Evolutionary conservation across 495 filamentous ascomycete species (phyloP).

Genomic region (Delitschia confertaspora): DNA sequence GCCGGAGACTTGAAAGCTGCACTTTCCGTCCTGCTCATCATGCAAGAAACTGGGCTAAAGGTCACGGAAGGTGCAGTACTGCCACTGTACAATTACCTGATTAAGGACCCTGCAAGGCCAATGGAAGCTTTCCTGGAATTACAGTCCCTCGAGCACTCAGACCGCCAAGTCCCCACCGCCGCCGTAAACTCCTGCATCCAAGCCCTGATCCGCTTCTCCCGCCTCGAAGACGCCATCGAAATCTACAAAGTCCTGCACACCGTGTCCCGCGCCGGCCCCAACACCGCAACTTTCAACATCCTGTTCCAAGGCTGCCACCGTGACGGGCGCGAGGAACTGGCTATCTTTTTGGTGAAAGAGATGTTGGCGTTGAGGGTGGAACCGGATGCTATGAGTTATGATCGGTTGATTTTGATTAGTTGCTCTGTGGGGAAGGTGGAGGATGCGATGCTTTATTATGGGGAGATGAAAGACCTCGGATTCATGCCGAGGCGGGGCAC

Average conservation of each 20-base stretch:
- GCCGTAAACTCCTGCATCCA: conserved; percentile 59
- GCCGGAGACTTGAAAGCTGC: conserved; percentile 38
- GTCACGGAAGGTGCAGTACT: conserved; percentile 48
- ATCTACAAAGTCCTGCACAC: conserved; percentile 63
- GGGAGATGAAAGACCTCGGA: conserved; percentile 41
- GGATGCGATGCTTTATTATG: conserved; percentile 49
- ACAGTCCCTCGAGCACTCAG: conserved; percentile 40
- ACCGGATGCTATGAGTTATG: conserved; percentile 55
- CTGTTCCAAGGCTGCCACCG: conserved; percentile 54
- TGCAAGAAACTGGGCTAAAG: conserved; percentile 50
- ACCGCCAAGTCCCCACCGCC: conserved; percentile 42
- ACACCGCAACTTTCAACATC: conserved; percentile 56
- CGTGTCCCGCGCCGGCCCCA: conserved; percentile 49
- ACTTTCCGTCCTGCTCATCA: conserved; percentile 52
- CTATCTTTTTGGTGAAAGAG: conserved; percentile 64
- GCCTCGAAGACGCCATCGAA: conserved; percentile 50
- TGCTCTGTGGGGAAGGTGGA: conserved; percentile 45
- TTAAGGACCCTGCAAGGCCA: conserved; percentile 27
- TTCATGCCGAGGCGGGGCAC: conserved; percentile 36
- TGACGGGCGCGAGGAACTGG: conserved; percentile 43
- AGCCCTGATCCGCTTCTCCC: conserved; percentile 35
- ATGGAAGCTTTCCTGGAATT: conserved; percentile 47
- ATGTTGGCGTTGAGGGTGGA: conserved; percentile 56
- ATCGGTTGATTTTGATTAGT: conserved; percentile 60
- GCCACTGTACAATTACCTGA: conserved; percentile 45